Evolutionary conservation across 495 filamentous ascomycete species (phyloP).

Genomic region (Talaromyces proteolyticus): DNA sequence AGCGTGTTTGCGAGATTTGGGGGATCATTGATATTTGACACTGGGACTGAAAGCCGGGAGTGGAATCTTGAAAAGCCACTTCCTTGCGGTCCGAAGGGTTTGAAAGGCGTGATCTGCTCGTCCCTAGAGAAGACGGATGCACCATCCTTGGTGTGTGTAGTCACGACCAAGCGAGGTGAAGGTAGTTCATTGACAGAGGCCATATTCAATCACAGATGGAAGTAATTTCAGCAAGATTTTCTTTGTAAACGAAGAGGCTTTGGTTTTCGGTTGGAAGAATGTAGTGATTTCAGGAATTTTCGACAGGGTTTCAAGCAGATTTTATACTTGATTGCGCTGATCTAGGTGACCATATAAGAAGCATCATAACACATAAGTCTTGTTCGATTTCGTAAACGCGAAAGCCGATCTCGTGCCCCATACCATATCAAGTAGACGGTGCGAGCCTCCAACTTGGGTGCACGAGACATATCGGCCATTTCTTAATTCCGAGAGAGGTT

Average conservation of each 20-base stretch:
- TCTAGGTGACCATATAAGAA: neutral
- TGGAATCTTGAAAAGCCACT: slow-evolving; percentile 21
- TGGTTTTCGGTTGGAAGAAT: neutral
- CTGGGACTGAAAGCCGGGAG: slow-evolving; percentile 17
- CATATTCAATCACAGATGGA: neutral
- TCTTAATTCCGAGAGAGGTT: neutral
- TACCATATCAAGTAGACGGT: neutral
- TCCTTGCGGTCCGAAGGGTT: slow-evolving; percentile 19
- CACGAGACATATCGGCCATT: neutral
- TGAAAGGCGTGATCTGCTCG: slow-evolving; percentile 14
- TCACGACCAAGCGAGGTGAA: slow-evolving; percentile 24
- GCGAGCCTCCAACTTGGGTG: neutral
- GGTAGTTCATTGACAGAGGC: slow-evolving; percentile 3
- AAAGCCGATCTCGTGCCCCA: neutral
- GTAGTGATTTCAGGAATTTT: neutral
- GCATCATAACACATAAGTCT: neutral
- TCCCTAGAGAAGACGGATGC: slow-evolving; percentile 26
- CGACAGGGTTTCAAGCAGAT: neutral
- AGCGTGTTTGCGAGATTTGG: neutral
- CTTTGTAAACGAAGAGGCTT: neutral
- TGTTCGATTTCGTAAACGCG: too few species aligned
- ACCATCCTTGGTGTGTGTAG: slow-evolving; percentile 21
- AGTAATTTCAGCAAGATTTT: neutral
- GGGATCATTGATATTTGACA: slow-evolving; percentile 7
- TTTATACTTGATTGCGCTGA: neutral